Evolutionary conservation across 176 grass and related monocot genomes (phyloP), one percentile per base, ranked within the genome.

Genomic region (Juncus inflexus): DNA sequence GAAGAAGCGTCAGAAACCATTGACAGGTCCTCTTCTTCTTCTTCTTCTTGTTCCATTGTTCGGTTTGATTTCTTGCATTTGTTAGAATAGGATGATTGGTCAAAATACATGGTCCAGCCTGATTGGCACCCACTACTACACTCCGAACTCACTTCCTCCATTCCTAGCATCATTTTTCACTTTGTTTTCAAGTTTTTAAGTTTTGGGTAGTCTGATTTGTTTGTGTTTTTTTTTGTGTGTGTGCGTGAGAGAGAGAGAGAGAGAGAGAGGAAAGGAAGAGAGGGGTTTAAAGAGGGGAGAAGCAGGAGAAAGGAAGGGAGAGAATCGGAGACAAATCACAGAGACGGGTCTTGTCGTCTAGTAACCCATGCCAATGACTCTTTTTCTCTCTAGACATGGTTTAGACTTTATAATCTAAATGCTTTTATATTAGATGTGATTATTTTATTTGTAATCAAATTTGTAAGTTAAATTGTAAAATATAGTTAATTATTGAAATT

Each of bases 111-210:
- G 37, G 95, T 99, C 95, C 95, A 99, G 50, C 95, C 95, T 58
- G 95, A 99, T 80, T 92, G 95, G 76, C 95, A 94, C 13, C 94
- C 95, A 67, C 95, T 87, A 88, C 89, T 99, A 81, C 85, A 99
- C 57, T 89, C 89, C 15, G 89, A 99, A 65, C 83, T 84, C 68
- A 71, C 70, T 51, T 79, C 84, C 57, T 84, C 69, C 73, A 80
- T 66, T 37, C 76, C 76, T 66, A 66, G 16, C 77, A 67, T 56
- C 78, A 74, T 75, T 43, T 8, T 70, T 8, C 19, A 8, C 53
- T 57, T 57, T 55, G 56, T 2, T 55, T 7, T 57, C 54, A 13
- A 14, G 35, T 2, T 42, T 41, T 11, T 6, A 13, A 40, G 37
- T 55, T 67, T 67, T 50, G 52, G 64, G 64, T 67, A 67, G 19